Base-by-base conservation (phyloP, 2,329 filamentous ascomycete genomes). In the Fusarium neocosmosporiellum region DNA sequence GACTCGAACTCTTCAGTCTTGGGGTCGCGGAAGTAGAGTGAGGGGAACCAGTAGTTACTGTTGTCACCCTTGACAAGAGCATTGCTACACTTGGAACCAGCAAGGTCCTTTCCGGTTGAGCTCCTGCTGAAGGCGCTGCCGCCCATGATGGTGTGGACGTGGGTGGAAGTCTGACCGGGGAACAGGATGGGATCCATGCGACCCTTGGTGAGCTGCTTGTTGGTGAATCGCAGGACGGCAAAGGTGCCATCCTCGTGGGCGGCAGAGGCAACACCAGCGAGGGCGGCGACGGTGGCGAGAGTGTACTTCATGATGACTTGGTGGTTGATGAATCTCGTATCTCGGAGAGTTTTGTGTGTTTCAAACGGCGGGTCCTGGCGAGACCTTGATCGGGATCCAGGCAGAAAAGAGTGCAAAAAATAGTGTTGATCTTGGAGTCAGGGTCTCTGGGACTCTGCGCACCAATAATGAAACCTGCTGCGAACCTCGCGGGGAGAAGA, bases 11-110 rank as follows among this genome's bases (percentile, higher is more conserved):
- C 87, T 57, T 88, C 88, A 72, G 91, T 89, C 74, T 87, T 83
- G 76, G 89, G 86, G 72, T 92, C 88, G 73, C 86, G 83, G 82
- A 92, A 94, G 83, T 91, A 95, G 4, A 95, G 83, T 31, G 86
- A 85, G 2, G 93, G 93, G 64, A 91, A 90, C 93, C 93, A 95
- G 85, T 96, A 95, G 81, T 92, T 92, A 75, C 89, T 92, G 79
- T 90, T 86, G 82, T 95, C 93, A 63, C 88, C 89, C 75, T 87
- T 89, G 78, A 93, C 86, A 69, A 87, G 86, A 80, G 93, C 92
- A 36, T 91, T 93, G 57, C 90, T 93, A 86, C 93, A 96, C 29
- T 88, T 86, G 34, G 92, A 93, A 63, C 86, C 79, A 67, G 85
- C 69, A 29, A 93, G 86, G 53, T 88, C 84, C 65, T 89, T 84